Base-by-base conservation (phyloP, 495 filamentous ascomycete genomes). In the Penicillium canariense region DNA sequence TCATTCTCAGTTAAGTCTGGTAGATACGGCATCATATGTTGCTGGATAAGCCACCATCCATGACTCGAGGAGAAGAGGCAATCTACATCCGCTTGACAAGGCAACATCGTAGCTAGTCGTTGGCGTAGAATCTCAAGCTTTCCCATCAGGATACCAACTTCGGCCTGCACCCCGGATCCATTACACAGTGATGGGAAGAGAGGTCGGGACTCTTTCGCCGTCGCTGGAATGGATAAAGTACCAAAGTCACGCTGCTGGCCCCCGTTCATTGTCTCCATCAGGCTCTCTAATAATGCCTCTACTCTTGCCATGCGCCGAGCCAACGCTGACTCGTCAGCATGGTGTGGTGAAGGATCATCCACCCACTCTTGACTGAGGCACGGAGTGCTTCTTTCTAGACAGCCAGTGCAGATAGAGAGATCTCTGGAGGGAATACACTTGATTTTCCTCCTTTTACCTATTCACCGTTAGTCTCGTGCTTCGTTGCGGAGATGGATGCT, bases 291-390 rank as follows among this genome's bases (percentile, higher is more conserved):
- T 15, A 52, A 27, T 26, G 50, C 23, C 18, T 52, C 50, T 26
- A 52, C 39, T 12, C 39, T 43, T 7, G 28, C 38, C 28, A 52
- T 31, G 2, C 50, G 25, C 15, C 20, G 20, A 32, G 50, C 38
- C 20, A 52, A n/a, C 9, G 10, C 28, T 11, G 30, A 27, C 15
- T 52, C 32, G 14, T 28, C 39, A 10, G 36, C 45, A 30, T 18
- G 17, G 28, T 20, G 31, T 15, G 59, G 34, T 1, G 14, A 27
- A 42, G 52, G 31, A 31, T 58, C 56, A 32, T 63, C 52, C 12
- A 47, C 32, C 50, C 50, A 59, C 23, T 59, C 60, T 30, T 63
- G 60, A 20, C 48, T 50, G 10, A 52, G 34, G 31, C 60, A 63
- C 0, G 48, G 28, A 2, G 52, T 59, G 22, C 27, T 42, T 30